phyloP scores from a whole-genome alignment of 345 rosid species.

The Gossypium sturtianum region DNA sequence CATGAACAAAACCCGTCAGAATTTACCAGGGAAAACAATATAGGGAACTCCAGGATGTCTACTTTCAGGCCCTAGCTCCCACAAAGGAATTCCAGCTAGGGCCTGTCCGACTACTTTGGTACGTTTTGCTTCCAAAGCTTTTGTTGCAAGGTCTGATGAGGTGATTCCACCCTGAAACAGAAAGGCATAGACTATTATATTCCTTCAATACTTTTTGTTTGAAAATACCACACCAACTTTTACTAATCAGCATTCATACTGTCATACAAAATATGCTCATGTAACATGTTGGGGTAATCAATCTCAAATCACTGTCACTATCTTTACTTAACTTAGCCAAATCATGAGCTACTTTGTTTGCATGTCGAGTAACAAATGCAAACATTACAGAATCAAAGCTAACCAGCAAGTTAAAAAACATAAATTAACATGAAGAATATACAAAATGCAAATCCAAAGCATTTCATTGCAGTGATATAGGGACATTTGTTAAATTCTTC shows the following conservation, averaged over 20 bases:
- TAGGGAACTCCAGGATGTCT: constrained; percentile 97
- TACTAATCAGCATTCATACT: too few species aligned
- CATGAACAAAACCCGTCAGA: background rate
- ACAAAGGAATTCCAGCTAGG: constrained; percentile 89
- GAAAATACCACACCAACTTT: too few species aligned
- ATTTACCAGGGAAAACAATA: constrained; percentile 90
- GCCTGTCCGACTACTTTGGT: constrained; percentile 94
- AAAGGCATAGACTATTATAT: constrained; percentile 2
- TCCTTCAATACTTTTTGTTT: background rate
- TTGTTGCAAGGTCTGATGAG: constrained; percentile 96
- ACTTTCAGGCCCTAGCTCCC: constrained; percentile 97
- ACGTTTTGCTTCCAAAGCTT: constrained; percentile 82
- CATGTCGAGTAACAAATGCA: too few species aligned
- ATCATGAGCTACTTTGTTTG: too few species aligned
- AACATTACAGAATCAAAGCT: too few species aligned
- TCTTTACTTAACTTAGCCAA: too few species aligned
- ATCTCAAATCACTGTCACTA: too few species aligned
- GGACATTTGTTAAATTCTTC: background rate
- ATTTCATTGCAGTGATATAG: background rate
- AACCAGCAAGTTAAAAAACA: background rate
- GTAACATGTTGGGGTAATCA: too few species aligned
- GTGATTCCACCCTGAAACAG: constrained; percentile 86
- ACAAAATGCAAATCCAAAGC: background rate
- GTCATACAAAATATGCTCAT: too few species aligned
- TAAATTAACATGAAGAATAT: constrained; percentile 5